Evolutionary conservation across 371 early-diverging fungal genomes (phyloP), one percentile per base, ranked within the genome.

Genomic region (Rhizopus sp.): DNA sequence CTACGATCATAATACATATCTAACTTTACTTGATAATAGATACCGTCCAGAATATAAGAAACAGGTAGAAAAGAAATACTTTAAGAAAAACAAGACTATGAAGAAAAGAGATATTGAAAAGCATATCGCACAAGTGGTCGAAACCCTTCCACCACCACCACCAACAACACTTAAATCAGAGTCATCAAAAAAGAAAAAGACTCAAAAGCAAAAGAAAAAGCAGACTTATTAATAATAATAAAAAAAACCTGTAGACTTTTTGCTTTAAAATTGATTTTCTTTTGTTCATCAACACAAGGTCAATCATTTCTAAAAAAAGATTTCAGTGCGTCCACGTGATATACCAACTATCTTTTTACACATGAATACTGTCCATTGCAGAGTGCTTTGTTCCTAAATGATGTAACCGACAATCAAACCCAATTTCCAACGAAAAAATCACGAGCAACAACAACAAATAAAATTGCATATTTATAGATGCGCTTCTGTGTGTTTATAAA

Each of bases 31-130:
- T n/a, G 9, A 32, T 35, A 37, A 5, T 52, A 52, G 52, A 40
- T 52, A 52, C 29, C 52, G 52, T 40, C 40, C 52, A 9, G 17
- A 5, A 4, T 4, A 17, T 2, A 39, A 29, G 23, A 10, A 16
- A 29, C 9, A 29, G 4, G 13, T 4, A 13, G 52, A 52, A 39
- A 38, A 30, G 6, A 9, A 8, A 0, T 3, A 8, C 5, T 39
- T 52, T 30, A 39, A 39, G 29, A 52, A 39, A 23, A 39, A 38
- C 40, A 40, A 40, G 35, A 17, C 6, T 32, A 47, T 34, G 58
- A 61, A 38, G 44, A 50, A 9, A 46, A 41, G 29, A 15, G 44
- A 41, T 23, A 15, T 66, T 16, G 15, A 40, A 4, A 66, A 66
- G 29, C 55, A 62, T 48, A 10, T 66, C 4, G 17, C 55, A 30